These are phyloP conservation scores for Prunus padus DNA, from an alignment of 306 rosid genomes.

Conservation along the genomic window DNA sequence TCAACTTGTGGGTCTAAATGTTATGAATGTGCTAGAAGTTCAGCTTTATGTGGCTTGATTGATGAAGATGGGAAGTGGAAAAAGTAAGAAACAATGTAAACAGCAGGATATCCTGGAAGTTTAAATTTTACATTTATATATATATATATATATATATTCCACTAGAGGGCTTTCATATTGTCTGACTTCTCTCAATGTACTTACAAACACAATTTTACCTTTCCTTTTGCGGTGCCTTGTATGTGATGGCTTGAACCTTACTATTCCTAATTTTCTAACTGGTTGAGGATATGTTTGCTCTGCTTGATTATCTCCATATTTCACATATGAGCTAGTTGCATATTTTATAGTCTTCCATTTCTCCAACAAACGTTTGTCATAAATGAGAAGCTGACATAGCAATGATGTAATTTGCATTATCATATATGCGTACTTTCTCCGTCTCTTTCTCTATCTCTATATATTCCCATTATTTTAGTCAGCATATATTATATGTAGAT, in stretches of 20 bases:
- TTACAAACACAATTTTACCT: too few species aligned
- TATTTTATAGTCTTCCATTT: neutral
- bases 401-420: neutral
- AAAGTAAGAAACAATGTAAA: too few species aligned
- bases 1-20: neutral
- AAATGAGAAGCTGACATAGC: neutral
- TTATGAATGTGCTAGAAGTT: too few species aligned
- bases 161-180: too few species aligned
- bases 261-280: neutral
- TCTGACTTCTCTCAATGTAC: too few species aligned
- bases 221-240: neutral
- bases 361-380: neutral
- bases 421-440: neutral
- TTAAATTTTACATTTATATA: too few species aligned
- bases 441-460: too few species aligned
- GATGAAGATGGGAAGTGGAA: too few species aligned
- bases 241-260: neutral
- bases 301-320: neutral
- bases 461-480: too few species aligned
- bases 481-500: neutral
- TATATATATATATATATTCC: too few species aligned
- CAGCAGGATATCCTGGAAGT: too few species aligned
- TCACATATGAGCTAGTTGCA: neutral
- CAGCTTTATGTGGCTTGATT: too few species aligned
- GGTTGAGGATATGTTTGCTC: neutral